Conservation (phyloP, 331 rosid species). For the Phaseolus coccineus region DNA sequence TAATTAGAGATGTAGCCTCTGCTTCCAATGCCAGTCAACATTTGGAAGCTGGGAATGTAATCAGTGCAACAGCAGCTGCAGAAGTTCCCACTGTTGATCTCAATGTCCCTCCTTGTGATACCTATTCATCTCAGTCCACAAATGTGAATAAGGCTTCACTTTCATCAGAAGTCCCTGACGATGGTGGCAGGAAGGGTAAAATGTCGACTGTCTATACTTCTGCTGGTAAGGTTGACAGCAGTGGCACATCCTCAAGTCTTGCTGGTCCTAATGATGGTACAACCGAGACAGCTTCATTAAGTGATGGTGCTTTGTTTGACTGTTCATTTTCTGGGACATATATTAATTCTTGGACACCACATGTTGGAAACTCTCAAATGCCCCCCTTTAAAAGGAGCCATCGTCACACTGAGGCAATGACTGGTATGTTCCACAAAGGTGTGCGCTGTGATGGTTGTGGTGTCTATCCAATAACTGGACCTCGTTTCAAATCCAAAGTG, state of each 20-base stretch:
- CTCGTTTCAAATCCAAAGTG: conserved; percentile 80
- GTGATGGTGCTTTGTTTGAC: conserved; percentile 39
- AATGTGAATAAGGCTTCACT: conserved; percentile 31
- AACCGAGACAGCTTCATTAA: conserved; percentile 12
- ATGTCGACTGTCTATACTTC: conserved; percentile 20
- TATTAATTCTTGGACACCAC: conserved; percentile 29
- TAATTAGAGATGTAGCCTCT: conserved; percentile 41
- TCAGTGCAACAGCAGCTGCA: conserved; percentile 9
- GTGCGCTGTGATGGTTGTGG: conserved; percentile 89
- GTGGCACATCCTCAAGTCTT: conserved; percentile 38
- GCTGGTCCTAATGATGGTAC: conserved; percentile 34
- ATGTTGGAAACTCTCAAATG: conserved; percentile 5
- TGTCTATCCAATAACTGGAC: conserved; percentile 74
- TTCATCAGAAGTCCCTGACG: conserved; percentile 40
- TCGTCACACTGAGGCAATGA: conserved; percentile 53
- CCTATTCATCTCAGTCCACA: conserved; percentile 37
- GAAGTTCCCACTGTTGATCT: conserved; percentile 61
- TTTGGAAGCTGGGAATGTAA: conserved; percentile 41
- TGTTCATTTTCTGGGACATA: conserved; percentile 63
- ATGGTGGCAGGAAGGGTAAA: conserved; percentile 51
- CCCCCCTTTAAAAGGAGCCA: conserved; percentile 66
- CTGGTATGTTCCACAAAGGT: conserved; percentile 79
- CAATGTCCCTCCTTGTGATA: conserved; percentile 56
- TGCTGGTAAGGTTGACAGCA: conserved; percentile 36
- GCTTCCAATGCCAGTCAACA: conserved; percentile 40